phyloP scores from a whole-genome alignment of 768 basidiomycete species.

The Fomitopsis serialis region DNA sequence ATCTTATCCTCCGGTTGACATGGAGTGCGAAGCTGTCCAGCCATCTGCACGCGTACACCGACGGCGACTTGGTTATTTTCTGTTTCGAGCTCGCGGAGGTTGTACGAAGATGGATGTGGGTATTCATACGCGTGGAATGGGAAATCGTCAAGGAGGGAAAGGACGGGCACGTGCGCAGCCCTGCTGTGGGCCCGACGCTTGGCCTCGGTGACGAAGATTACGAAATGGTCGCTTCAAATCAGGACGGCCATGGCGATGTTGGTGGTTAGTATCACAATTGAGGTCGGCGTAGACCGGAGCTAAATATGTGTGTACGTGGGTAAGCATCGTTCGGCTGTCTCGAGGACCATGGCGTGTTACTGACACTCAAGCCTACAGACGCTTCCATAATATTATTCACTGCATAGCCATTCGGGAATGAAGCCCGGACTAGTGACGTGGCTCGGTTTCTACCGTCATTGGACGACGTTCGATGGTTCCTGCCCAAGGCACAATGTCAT shows the following conservation, averaged over 20 bases:
- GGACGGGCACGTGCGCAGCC: slow-evolving; percentile 7
- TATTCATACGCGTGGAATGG: slow-evolving; percentile 96
- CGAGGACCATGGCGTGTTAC: neutral
- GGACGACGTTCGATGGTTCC: neutral
- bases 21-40: slow-evolving; percentile 91
- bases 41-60: slow-evolving; percentile 75
- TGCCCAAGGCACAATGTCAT: neutral
- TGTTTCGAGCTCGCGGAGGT: slow-evolving; percentile 89
- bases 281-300: neutral
- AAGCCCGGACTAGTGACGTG: too few species aligned
- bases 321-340: neutral
- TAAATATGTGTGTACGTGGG: neutral
- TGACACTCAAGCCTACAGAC: neutral
- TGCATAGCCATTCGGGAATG: neutral
- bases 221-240: slow-evolving; percentile 15
- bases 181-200: neutral
- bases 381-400: neutral
- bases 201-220: slow-evolving; percentile 12
- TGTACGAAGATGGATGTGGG: slow-evolving; percentile 94
- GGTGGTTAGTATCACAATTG: slow-evolving; percentile 4
- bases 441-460: neutral
- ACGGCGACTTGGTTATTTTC: slow-evolving; percentile 81
- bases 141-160: slow-evolving; percentile 64
- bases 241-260: slow-evolving; percentile 3
- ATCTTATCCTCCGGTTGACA: slow-evolving; percentile 84